Evolutionary conservation across 176 grass and related monocot genomes (phyloP).

Genomic region (Stipa capillata): DNA sequence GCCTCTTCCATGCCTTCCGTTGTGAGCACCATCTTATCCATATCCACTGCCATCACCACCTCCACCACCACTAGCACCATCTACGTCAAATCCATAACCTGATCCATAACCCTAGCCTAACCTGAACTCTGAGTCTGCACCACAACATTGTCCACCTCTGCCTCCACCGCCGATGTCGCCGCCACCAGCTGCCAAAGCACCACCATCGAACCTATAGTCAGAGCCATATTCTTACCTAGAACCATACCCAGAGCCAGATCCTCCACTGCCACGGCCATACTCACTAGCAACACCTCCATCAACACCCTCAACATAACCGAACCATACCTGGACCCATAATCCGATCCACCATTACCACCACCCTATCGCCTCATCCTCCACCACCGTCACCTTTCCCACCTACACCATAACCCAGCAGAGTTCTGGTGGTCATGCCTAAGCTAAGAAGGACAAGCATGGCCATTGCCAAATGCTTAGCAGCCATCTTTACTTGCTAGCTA

Average conservation of each 20-base stretch:
- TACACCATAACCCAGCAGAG: neutral
- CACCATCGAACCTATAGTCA: neutral
- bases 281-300: neutral
- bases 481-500: neutral
- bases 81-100: neutral
- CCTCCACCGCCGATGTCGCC: neutral
- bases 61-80: neutral
- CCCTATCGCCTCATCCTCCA: neutral
- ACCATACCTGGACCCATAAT: neutral
- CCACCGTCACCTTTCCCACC: neutral
- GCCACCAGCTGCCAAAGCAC: neutral
- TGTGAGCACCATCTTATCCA: neutral
- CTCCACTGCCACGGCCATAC: neutral
- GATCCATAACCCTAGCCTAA: neutral
- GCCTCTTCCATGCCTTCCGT: no score
- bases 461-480: neutral
- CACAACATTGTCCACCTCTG: neutral
- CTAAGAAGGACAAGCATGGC: neutral
- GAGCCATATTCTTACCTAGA: neutral
- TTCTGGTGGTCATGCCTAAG: neutral
- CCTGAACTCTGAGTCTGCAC: neutral
- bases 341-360: neutral
- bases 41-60: neutral
- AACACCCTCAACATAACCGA: neutral
- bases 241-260: neutral